Base-by-base conservation (phyloP, 805 yeast genomes). In the Metschnikowia vanudenii region DNA sequence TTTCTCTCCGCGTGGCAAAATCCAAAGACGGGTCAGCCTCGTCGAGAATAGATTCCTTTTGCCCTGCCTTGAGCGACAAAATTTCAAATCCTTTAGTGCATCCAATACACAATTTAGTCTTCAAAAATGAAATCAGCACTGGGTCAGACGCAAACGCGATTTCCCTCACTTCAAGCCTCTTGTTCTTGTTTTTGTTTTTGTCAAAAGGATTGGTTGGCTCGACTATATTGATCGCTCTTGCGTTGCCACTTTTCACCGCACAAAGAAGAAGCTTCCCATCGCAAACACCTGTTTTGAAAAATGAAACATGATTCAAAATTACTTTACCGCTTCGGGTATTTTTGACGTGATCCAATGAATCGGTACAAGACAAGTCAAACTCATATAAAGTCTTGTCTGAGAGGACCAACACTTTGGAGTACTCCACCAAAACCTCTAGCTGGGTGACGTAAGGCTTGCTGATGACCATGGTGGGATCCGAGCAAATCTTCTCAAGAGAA, bases 1-100 rank as follows among this genome's bases (percentile, higher is more conserved):
- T 56, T 64, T 89, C 96, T 49, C 85, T 75, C 50, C 81, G 87
- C 47, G 82, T 88, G 12, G 94, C 97, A 71, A 94, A 94, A 60
- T 94, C 99, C 44, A 94, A 74, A 16, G 97, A 89, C 0, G 98
- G 95, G 61, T 94, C 99, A 0, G 98, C 99, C n/a, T 96, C 97
- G 68, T 94, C 98, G 57, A 94, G 73, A 42, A 94, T 78, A 9
- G 94, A 82, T 67, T 94, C 97, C 66, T 87, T 89, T 49, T 83
- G 87, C 49, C 88, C 85, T 43, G 85, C 88, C 50, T 85, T 87
- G 36, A 91, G 73, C 14, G 95, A 85, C 31, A 94, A 90, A 59
- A 94, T 89, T 69, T 94, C 98, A 71, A 94, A 94, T 0, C 99
- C 99, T 63, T 85, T 88, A 24, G 96, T 84, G 60, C 99, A 94